These are phyloP conservation scores for Spinacia oleracea DNA, from an alignment of 179 eudicot genomes.

Conservation along the genomic window DNA sequence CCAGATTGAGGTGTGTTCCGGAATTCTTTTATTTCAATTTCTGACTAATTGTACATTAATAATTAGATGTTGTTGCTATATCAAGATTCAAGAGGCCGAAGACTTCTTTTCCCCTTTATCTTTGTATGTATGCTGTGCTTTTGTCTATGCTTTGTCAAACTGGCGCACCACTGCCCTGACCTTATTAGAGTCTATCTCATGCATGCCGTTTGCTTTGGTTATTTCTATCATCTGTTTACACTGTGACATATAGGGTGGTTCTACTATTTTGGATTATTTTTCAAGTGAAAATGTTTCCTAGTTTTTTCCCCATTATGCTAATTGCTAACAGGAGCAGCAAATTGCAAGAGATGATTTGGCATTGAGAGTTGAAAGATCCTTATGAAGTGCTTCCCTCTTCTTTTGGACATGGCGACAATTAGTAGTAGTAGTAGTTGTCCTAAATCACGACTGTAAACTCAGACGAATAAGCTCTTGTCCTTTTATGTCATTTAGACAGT, in stretches of 20 bases:
- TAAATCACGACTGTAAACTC: no score
- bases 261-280: no score
- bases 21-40: neutral
- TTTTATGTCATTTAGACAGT: no score
- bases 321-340: neutral
- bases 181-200: neutral
- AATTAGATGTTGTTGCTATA: neutral
- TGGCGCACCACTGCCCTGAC: neutral
- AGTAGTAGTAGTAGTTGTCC: neutral
- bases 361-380: neutral
- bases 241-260: neutral
- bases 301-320: neutral
- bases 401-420: no score
- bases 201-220: no score
- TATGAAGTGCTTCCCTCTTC: neutral
- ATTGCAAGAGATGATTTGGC: neutral
- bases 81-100: neutral
- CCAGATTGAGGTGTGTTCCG: slow-evolving; percentile 71
- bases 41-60: neutral
- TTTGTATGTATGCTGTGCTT: neutral
- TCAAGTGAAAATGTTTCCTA: no score
- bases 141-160: neutral
- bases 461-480: no score
- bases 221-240: neutral
- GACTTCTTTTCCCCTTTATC: neutral